Evolutionary conservation across 495 filamentous ascomycete genomes (phyloP).

Genomic region (Penicillium ochrochloron): DNA sequence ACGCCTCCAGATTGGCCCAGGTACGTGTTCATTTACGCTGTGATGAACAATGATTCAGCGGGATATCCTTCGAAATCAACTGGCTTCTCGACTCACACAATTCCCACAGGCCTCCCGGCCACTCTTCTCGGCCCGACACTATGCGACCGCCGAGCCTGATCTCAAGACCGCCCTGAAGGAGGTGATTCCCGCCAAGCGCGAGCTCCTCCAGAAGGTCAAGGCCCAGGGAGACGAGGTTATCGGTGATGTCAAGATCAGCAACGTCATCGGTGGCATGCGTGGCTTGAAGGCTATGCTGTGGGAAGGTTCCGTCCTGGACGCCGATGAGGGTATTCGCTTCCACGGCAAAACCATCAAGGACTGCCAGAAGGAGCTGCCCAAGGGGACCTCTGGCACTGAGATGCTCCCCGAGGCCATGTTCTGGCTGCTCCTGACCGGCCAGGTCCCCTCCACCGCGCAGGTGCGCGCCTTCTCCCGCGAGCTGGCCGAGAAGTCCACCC

Average conservation of each 20-base stretch:
- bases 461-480: conserved; percentile 80
- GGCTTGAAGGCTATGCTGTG: conserved; percentile 97
- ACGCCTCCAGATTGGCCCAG: conserved; percentile 45
- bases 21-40: conserved; percentile 25
- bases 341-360: conserved; percentile 98
- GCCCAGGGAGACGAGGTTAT: conserved; percentile 78
- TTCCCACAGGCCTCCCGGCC: conserved; percentile 31
- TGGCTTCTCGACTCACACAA: conserved; percentile 1
- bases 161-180: conserved; percentile 83
- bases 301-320: conserved; percentile 97
- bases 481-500: conserved; percentile 80
- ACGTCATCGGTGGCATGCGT: conserved; percentile 94
- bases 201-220: conserved; percentile 90
- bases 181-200: conserved; percentile 87
- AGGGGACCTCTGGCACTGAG: conserved; percentile 91
- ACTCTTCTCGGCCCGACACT: conserved; percentile 37
- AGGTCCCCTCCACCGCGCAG: conserved; percentile 83
- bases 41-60: not conserved
- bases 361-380: conserved; percentile 91
- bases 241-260: conserved; percentile 92
- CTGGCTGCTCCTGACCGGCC: conserved; percentile 94
- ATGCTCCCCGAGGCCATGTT: conserved; percentile 99
- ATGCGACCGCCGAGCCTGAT: conserved; percentile 75
- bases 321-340: conserved; percentile 97
- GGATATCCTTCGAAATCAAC: not conserved